Base-by-base conservation (phyloP, 2,329 filamentous ascomycete species). In the Elsinoe necatrix region DNA sequence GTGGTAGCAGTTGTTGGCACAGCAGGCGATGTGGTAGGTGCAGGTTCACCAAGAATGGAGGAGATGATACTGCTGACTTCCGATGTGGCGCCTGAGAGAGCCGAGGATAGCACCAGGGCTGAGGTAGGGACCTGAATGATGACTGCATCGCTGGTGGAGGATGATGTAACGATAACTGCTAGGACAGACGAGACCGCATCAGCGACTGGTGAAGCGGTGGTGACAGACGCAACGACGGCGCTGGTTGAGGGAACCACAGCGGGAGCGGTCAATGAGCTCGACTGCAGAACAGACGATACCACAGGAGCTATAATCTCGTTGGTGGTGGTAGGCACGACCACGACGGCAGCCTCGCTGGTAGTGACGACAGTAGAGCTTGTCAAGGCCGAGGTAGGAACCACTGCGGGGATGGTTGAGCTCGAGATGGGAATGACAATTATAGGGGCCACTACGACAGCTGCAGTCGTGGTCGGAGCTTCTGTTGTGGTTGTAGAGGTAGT, bases 401-500 rank as follows among this genome's bases (percentile, higher is more conserved):
- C 34, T 4, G 4, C 14, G 12, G 34, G 34, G 34, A 12, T n/a
- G 4, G 14, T n/a, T 11, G 34, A 37, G 34, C 34, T 37, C 5
- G 34, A 37, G 4, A 4, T 37, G 4, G 34, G 14, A 37, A 37
- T 11, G 34, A 37, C 34, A 11, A 43, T 16, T 4, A 43, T 16
- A 4, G 21, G 16, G 4, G 39, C 16, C 20, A 43, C 39, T 4
- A 21, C 21, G 3, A 45, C 34, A 14, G 55, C 14, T 25, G 45
- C 16, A 37, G 43, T 31, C 12, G 31, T 27, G 23, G 55, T 20
- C 1, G 55, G 16, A 16, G 55, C 34, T 37, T 37, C 7, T 6
- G 55, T 55, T 3, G 51, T 27, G 5, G 50, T 55, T 3, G 35
- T 55, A 6, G 54, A 45, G 8, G 54, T 47, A n/a, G 54, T 55